Evolutionary conservation across 169 alveolate genomes (phyloP).

Genomic region (Plasmodium cynomolgi): DNA sequence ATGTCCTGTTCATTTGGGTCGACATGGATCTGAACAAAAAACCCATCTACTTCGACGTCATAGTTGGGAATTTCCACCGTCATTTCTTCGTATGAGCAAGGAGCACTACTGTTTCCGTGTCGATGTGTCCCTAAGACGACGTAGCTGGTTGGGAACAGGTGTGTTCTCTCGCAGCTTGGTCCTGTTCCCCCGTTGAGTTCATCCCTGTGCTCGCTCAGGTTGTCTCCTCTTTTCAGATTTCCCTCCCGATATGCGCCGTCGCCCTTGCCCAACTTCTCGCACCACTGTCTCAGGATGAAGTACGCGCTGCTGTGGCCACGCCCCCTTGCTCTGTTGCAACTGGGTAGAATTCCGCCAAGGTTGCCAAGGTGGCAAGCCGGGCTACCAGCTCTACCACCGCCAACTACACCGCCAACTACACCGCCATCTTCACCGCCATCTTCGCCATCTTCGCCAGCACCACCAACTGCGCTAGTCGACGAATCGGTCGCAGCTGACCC

Average conservation of each 20-base stretch:
- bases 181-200: not conserved
- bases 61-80: slow-evolving; percentile 44
- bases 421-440: not conserved
- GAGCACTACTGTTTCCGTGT: not conserved
- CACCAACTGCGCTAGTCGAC: not conserved
- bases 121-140: slow-evolving; percentile 43
- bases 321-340: not conserved
- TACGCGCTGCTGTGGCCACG: slow-evolving; percentile 5
- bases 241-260: not conserved
- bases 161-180: not conserved
- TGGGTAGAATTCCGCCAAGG: not conserved
- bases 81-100: slow-evolving; percentile 49
- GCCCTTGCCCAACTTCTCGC: not conserved
- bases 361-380: not conserved
- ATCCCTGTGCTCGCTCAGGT: not conserved
- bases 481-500: not conserved
- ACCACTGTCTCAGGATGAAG: slow-evolving; percentile 48
- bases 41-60: slow-evolving; percentile 45
- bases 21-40: slow-evolving; percentile 61
- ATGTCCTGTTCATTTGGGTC: slow-evolving; percentile 23
- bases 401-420: not conserved
- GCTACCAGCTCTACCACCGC: not conserved
- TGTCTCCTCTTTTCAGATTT: not conserved
- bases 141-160: not conserved
- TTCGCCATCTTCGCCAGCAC: not conserved